These are phyloP conservation scores for Pichia paraexigua DNA, from an alignment of 805 yeast species.

Conservation along the genomic window DNA sequence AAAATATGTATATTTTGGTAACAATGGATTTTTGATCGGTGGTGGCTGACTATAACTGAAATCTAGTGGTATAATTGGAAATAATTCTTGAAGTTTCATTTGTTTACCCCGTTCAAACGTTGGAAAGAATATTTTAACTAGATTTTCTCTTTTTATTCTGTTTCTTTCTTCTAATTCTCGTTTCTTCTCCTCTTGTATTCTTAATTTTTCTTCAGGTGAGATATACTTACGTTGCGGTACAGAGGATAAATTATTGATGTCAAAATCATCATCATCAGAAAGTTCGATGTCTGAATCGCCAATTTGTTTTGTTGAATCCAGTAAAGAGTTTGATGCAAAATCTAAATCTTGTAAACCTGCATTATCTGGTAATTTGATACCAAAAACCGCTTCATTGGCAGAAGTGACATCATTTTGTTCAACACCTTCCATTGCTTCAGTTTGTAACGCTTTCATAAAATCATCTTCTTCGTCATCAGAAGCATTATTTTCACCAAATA, in stretches of 20 bases:
- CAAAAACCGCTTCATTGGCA: conserved; percentile 25
- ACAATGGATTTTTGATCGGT: conserved; percentile 34
- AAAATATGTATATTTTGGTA: conserved; percentile 52
- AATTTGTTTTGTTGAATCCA: conserved; percentile 13
- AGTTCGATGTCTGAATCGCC: conserved; percentile 20
- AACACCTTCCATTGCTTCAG: conserved; percentile 31
- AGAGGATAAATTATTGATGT: conserved; percentile 5
- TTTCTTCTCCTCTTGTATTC: background rate
- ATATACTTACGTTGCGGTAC: background rate
- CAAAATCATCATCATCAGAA: conserved; percentile 25
- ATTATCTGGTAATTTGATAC: conserved; percentile 26
- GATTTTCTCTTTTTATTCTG: conserved; percentile 25
- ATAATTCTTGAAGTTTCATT: conserved; percentile 57
- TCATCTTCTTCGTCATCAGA: conserved; percentile 24
- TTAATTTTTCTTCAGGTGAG: conserved; percentile 6
- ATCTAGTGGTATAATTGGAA: conserved; percentile 49
- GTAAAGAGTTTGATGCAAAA: conserved; percentile 22
- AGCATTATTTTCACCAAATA: conserved; percentile 34
- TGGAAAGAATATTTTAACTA: conserved; percentile 51
- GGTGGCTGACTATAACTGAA: conserved; percentile 48
- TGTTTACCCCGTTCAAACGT: conserved; percentile 47
- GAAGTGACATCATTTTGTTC: conserved; percentile 21
- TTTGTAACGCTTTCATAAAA: conserved; percentile 30
- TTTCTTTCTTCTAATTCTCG: conserved; percentile 21
- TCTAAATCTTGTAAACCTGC: conserved; percentile 26